Percentiles rank a stretch among this genome's conserved stretches.
phyloP scores from a whole-genome alignment of 768 basidiomycete genomes.

The Pholiota microspora region DNA sequence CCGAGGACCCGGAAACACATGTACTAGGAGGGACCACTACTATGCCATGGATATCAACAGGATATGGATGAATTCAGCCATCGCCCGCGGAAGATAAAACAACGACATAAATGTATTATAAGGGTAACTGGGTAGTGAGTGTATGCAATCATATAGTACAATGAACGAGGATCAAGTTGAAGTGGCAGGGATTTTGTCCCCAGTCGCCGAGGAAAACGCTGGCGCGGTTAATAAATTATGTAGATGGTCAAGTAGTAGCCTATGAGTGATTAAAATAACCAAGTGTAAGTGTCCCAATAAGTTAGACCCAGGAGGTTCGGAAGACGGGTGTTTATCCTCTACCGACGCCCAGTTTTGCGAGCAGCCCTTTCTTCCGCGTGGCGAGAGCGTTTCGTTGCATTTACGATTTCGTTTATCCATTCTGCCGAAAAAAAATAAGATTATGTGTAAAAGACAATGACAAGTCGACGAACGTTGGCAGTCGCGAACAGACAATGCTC shows the following conservation, averaged over 20 bases:
- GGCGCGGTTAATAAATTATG: not conserved
- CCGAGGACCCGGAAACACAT: conserved; percentile 18
- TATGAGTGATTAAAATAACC: not conserved
- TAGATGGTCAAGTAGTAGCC: not conserved
- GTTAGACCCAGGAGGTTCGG: not conserved
- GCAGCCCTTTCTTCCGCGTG: conserved; percentile 43
- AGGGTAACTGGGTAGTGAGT: not conserved
- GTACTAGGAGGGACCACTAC: too few relatives aligned
- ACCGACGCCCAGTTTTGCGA: conserved; percentile 20
- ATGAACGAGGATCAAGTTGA: conserved; percentile 1
- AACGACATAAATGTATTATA: not conserved
- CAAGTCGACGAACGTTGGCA: conserved; percentile 39
- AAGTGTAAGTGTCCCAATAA: not conserved
- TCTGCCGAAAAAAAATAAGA: conserved; percentile 16
- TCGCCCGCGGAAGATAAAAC: not conserved
- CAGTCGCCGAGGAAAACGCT: not conserved
- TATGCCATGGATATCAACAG: too few relatives aligned
- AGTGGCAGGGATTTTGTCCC: not conserved
- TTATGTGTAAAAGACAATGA: not conserved
- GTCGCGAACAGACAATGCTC: conserved; percentile 56
- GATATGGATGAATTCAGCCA: not conserved
- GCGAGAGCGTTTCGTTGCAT: conserved; percentile 40
- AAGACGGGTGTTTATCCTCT: not conserved
- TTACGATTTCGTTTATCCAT: conserved; percentile 37
- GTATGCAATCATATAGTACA: not conserved